These are phyloP conservation scores for Aureobasidium mangrovei DNA, from an alignment of 2,329 filamentous ascomycete species.

Conservation along the genomic window DNA sequence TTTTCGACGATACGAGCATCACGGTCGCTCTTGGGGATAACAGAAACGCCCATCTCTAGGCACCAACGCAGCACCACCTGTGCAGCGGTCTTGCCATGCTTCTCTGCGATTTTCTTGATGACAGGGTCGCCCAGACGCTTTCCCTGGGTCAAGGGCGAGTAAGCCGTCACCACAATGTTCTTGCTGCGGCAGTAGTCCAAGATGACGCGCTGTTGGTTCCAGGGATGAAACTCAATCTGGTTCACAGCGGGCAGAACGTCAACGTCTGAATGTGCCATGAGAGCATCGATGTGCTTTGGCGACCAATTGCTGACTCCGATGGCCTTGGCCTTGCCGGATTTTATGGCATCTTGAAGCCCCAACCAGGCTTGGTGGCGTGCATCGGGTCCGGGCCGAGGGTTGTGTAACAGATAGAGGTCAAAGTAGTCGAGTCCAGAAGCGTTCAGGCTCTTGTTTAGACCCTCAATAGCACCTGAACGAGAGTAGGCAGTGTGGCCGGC, in stretches of 20 bases:
- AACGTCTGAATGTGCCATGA: constrained; percentile 50
- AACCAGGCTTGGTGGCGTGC: constrained; percentile 53
- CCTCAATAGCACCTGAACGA: neutral
- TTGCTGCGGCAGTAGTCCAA: constrained; percentile 46
- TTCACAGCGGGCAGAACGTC: constrained; percentile 56
- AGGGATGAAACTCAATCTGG: constrained; percentile 62
- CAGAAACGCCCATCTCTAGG: constrained; percentile 61
- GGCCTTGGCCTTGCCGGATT: constrained; percentile 47
- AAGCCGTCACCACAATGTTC: constrained; percentile 50
- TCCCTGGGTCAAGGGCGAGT: constrained; percentile 55
- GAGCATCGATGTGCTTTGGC: constrained; percentile 55
- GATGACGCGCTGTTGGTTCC: constrained; percentile 53
- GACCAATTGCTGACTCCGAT: constrained; percentile 66
- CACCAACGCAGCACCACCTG: constrained; percentile 73
- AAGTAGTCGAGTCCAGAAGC: constrained; percentile 39
- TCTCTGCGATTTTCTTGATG: constrained; percentile 54
- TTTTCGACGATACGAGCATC: constrained; percentile 29
- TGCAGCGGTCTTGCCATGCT: constrained; percentile 60
- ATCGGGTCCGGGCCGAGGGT: constrained; percentile 44
- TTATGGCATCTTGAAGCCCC: constrained; percentile 50
- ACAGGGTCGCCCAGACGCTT: constrained; percentile 58
- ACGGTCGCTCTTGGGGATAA: constrained; percentile 33
- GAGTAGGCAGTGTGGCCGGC: constrained; percentile 17
- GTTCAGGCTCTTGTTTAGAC: constrained; percentile 10
- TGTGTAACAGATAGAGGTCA: constrained; percentile 60